phyloP scores from a whole-genome alignment of 306 rosid species.

The Adenanthera pavonina region DNA sequence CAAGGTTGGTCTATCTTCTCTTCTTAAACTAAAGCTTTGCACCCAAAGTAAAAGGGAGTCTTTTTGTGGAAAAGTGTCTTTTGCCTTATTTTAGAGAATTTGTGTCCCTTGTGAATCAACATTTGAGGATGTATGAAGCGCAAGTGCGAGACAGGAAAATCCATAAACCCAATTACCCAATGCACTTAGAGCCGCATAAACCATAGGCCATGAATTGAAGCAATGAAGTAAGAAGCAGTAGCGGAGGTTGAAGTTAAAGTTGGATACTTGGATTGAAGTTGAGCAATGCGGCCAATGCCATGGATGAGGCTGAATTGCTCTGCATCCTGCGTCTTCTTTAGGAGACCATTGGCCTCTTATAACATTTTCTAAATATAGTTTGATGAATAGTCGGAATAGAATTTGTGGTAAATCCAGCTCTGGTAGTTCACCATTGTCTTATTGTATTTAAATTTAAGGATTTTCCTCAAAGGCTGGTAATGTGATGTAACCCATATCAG shows the following conservation, averaged over 20 bases:
- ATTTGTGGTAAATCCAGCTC: too few relatives aligned
- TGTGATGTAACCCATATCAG: too few relatives aligned
- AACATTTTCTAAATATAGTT: neutral
- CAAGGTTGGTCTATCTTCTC: neutral
- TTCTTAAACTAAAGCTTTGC: neutral
- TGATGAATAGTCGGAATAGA: too few relatives aligned
- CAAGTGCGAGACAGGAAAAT: neutral
- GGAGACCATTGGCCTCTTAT: neutral
- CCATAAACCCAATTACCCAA: neutral
- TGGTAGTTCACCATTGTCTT: too few relatives aligned
- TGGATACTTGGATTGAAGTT: constrained; percentile 25
- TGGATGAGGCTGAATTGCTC: constrained; percentile 16
- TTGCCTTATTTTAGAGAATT: neutral
- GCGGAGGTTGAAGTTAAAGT: constrained; percentile 38
- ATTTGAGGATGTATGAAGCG: neutral
- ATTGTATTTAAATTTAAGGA: too few relatives aligned
- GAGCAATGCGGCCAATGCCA: constrained; percentile 45
- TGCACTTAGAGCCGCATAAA: neutral
- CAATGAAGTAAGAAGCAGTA: neutral
- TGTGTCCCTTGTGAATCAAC: neutral
- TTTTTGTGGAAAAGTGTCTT: neutral
- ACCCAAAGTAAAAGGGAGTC: neutral
- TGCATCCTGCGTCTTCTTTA: neutral
- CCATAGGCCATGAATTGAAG: neutral
- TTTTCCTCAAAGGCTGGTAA: too few relatives aligned